These are phyloP conservation scores for Melaleuca alternifolia DNA, from an alignment of 345 rosid species.

Conservation along the genomic window DNA sequence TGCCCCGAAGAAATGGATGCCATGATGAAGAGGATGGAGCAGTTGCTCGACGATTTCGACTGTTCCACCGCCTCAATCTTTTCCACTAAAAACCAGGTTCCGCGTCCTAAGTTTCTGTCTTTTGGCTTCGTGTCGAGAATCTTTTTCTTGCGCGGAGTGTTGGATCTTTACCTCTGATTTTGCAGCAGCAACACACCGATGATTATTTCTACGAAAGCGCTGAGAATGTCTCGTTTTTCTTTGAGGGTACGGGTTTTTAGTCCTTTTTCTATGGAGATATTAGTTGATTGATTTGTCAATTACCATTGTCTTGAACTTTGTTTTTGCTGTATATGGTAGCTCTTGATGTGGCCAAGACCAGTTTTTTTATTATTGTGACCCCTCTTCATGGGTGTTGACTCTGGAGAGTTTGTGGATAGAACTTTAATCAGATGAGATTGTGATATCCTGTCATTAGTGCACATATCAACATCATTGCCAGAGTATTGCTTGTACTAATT, in stretches of 20 bases:
- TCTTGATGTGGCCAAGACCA: background rate
- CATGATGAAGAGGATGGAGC: conserved; percentile 64
- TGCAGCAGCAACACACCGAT: conserved; percentile 46
- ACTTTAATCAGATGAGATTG: background rate
- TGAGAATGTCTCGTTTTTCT: conserved; percentile 79
- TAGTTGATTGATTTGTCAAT: background rate
- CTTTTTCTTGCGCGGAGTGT: background rate
- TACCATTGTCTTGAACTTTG: background rate
- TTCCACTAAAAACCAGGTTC: conserved; percentile 87
- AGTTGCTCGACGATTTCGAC: conserved; percentile 55
- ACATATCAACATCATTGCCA: background rate
- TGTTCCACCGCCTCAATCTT: conserved; percentile 57
- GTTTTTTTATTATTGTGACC: background rate
- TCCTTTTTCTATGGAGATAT: background rate
- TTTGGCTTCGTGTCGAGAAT: background rate
- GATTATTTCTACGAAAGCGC: conserved; percentile 89
- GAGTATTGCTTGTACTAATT: background rate
- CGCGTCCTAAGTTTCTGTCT: background rate
- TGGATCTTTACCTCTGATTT: background rate
- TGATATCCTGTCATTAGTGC: background rate
- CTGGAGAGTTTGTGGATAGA: background rate
- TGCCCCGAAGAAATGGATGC: conserved; percentile 39
- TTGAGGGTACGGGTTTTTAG: conserved; percentile 49
- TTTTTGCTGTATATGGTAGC: background rate
- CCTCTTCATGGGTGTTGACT: background rate